Conservation (phyloP, 2,329 filamentous ascomycete species). For the Lithohypha guttulata region DNA sequence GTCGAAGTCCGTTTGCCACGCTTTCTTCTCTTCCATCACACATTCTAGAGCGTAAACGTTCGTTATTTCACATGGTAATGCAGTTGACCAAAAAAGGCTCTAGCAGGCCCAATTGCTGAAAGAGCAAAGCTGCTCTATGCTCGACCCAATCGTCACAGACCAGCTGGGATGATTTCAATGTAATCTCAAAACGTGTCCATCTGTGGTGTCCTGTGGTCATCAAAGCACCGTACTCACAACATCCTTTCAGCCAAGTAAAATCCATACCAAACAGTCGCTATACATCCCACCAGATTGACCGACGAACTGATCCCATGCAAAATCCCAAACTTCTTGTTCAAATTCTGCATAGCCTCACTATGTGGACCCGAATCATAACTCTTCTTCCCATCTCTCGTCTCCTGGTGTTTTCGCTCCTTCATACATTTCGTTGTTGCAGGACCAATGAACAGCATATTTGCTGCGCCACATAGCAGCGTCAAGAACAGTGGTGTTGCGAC, state of each 20-base stretch:
- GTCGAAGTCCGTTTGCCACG: too few relatives aligned
- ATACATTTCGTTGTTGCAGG: constrained; percentile 67
- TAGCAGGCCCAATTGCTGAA: too few relatives aligned
- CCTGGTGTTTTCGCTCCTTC: constrained; percentile 66
- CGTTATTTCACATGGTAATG: too few relatives aligned
- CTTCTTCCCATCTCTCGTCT: constrained; percentile 81
- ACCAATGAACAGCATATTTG: constrained; percentile 61
- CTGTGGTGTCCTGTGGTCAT: neutral
- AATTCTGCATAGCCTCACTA: constrained; percentile 67
- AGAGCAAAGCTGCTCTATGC: too few relatives aligned
- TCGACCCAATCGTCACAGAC: too few relatives aligned
- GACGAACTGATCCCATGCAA: constrained; percentile 74
- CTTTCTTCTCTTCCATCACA: too few relatives aligned
- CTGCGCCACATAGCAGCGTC: constrained; percentile 58
- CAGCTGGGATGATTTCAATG: too few relatives aligned
- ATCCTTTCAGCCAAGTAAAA: constrained; percentile 58
- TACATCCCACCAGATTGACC: constrained; percentile 61
- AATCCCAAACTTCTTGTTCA: constrained; percentile 69
- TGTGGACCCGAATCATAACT: constrained; percentile 70
- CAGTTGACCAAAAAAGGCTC: too few relatives aligned
- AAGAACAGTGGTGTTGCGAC: constrained; percentile 59
- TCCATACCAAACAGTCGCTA: constrained; percentile 66
- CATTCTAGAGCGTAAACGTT: too few relatives aligned
- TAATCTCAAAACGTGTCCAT: neutral
- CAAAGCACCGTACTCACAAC: constrained; percentile 26